phyloP scores from a whole-genome alignment of 768 basidiomycete species.

The Mycena vitilis region DNA sequence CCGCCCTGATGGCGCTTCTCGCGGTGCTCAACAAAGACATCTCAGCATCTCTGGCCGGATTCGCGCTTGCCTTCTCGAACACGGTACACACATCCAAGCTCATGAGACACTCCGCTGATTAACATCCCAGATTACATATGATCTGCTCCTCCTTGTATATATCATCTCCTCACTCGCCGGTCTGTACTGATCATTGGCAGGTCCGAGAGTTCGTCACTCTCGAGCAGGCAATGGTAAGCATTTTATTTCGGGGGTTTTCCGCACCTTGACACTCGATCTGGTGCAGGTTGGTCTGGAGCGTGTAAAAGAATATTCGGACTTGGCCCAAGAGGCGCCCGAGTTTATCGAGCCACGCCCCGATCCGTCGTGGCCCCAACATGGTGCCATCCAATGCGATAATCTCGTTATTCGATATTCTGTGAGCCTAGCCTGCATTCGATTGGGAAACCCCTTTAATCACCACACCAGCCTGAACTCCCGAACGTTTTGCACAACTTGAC shows the following conservation, averaged over 20 bases:
- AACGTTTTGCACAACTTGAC: slow-evolving; percentile 83
- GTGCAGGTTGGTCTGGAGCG: slow-evolving; percentile 83
- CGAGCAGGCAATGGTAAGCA: slow-evolving; percentile 88
- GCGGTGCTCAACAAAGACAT: slow-evolving; percentile 77
- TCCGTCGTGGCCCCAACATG: slow-evolving; percentile 79
- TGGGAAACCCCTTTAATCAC: background rate
- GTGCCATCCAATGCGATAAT: slow-evolving; percentile 76
- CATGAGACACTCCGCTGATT: background rate
- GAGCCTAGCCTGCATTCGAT: slow-evolving; percentile 39
- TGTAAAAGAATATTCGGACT: slow-evolving; percentile 90
- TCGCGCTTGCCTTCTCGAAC: slow-evolving; percentile 86
- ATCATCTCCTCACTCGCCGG: background rate
- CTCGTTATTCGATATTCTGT: slow-evolving; percentile 85
- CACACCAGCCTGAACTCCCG: slow-evolving; percentile 80
- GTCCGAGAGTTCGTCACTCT: slow-evolving; percentile 86
- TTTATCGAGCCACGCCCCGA: slow-evolving; percentile 86
- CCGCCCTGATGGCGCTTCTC: slow-evolving; percentile 75
- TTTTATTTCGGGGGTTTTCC: background rate
- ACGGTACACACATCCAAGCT: slow-evolving; percentile 42
- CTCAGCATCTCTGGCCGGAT: slow-evolving; percentile 85
- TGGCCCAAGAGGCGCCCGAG: slow-evolving; percentile 82
- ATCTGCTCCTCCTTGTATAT: slow-evolving; percentile 73
- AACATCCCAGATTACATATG: slow-evolving; percentile 61
- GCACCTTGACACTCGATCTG: slow-evolving; percentile 6
- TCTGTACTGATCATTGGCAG: slow-evolving; percentile 39